Conservation (phyloP, 805 yeast genomes). For the Suhomyces sp. region DNA sequence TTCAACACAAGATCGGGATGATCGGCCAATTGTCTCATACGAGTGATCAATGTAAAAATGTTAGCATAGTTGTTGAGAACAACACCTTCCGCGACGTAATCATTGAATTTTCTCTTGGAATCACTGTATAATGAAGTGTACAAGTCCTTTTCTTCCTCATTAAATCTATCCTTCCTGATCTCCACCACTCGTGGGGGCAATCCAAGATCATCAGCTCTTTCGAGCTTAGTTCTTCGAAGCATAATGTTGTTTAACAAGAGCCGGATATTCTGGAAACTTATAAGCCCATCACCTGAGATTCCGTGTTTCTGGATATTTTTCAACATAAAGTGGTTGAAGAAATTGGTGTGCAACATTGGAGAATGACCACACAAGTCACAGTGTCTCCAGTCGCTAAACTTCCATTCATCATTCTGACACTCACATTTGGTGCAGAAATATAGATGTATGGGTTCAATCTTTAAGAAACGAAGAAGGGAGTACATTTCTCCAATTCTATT, state of each 20-base stretch:
- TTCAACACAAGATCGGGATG: conserved; percentile 94
- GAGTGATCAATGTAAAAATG: conserved; percentile 89
- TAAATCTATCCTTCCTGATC: conserved; percentile 80
- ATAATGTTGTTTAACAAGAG: conserved; percentile 71
- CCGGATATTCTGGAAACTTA: conserved; percentile 76
- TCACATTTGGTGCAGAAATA: conserved; percentile 94
- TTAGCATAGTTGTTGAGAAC: conserved; percentile 96
- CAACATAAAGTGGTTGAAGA: conserved; percentile 92
- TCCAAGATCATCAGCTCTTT: conserved; percentile 96
- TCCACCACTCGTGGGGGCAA: conserved; percentile 94
- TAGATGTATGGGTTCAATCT: conserved; percentile 79
- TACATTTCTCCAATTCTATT: conserved; percentile 96
- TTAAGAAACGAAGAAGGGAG: conserved; percentile 81
- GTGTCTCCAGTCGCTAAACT: conserved; percentile 73
- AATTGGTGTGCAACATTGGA: conserved; percentile 93
- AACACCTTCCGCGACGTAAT: conserved; percentile 93
- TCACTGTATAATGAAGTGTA: conserved; percentile 86
- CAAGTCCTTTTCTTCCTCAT: conserved; percentile 91
- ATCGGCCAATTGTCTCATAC: conserved; percentile 98
- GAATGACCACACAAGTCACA: conserved; percentile 88
- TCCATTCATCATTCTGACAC: conserved; percentile 81
- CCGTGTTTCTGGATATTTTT: conserved; percentile 90
- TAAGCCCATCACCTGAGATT: conserved; percentile 74
- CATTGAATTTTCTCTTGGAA: conserved; percentile 81
- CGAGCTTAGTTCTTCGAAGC: conserved; percentile 93